Evolutionary conservation across 2,329 filamentous ascomycete species (phyloP), one percentile per base, ranked within the genome.

Genomic region (Talaromyces sp.): DNA sequence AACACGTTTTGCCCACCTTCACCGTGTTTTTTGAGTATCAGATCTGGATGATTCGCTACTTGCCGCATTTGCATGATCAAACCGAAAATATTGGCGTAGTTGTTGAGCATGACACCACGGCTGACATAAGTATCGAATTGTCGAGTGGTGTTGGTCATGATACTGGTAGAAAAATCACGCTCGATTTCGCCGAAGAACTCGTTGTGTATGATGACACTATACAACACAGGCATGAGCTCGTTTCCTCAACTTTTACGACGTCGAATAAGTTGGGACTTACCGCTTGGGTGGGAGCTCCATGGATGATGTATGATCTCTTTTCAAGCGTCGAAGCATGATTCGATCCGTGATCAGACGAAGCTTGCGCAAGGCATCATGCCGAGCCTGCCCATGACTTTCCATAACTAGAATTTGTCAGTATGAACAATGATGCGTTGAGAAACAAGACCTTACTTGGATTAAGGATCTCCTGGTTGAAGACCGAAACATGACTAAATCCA

Each of bases 61-160:
- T 99, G 95, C 63, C 95, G 90, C 94, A 99, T 98, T 77, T 97
- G 93, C 92, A 98, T 98, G 74, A 99, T 97, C 63, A 99, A 85
- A 74, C 93, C 94, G 72, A 99, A 99, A 69, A 99, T 98, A 76
- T 99, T 99, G 81, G 95, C 95, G 71, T 98, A 98, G 75, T 97
- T 97, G 82, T 98, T 93, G 67, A 99, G 85, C 78, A 99, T 87
- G 22, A 98, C 94, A 81, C 93, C 93, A 68, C 93, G 91, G 19
- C 92, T 90, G 43, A 98, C 95, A 70, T 98, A 99, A 0, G 93
- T 98, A 73, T 98, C 92, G 70, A 98, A 99, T 71, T 93, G 89
- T 67, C 95, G 90, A 65, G 89, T 87, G 8, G 91, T 90, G 74
- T 91, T 96, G 16, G 88, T 92, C 92, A 98, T 99, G 82, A 99